A percentile compares a stretch with the other conserved stretches of the same genome.
Evolutionary conservation across 495 filamentous ascomycete genomes (phyloP).

Genomic region (Chaetomidium leptoderma): DNA sequence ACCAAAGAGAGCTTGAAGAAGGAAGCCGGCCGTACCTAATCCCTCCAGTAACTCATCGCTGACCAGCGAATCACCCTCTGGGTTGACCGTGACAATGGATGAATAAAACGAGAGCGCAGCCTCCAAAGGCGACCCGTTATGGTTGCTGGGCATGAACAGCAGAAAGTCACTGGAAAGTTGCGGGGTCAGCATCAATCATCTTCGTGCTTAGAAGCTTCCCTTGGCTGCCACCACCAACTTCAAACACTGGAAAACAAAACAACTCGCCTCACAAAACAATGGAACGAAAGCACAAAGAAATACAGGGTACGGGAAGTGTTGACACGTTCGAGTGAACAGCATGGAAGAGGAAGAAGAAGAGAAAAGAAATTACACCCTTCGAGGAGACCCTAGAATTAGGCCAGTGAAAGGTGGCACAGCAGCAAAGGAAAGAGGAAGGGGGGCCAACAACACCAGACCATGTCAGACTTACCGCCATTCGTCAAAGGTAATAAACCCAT

Average conservation of each 20-base stretch:
- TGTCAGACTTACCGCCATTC: constrained; percentile 85
- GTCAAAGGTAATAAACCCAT: constrained; percentile 82
- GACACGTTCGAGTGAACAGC: background rate
- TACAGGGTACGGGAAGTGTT: background rate
- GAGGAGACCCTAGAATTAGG: constrained; percentile 4
- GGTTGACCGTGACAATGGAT: constrained; percentile 81
- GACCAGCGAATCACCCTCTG: constrained; percentile 91
- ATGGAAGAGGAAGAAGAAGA: background rate
- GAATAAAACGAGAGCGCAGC: constrained; percentile 90
- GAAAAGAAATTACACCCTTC: constrained; percentile 9
- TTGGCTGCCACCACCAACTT: background rate
- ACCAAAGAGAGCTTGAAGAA: constrained; percentile 64
- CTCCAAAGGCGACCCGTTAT: constrained; percentile 63
- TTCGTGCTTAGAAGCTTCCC: background rate
- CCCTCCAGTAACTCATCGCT: constrained; percentile 83
- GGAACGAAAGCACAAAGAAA: too few species aligned
- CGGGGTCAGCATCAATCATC: constrained; percentile 15
- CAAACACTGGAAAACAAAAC: background rate
- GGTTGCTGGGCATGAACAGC: constrained; percentile 72
- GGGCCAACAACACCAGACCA: constrained; percentile 3
- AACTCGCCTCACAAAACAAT: background rate
- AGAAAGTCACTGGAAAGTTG: constrained; percentile 70
- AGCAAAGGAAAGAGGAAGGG: background rate
- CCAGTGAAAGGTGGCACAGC: constrained; percentile 2
- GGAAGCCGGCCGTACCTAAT: constrained; percentile 87